These are phyloP conservation scores for Arthroderma sp. DNA, from an alignment of 2,329 filamentous ascomycete genomes.

Conservation along the genomic window DNA sequence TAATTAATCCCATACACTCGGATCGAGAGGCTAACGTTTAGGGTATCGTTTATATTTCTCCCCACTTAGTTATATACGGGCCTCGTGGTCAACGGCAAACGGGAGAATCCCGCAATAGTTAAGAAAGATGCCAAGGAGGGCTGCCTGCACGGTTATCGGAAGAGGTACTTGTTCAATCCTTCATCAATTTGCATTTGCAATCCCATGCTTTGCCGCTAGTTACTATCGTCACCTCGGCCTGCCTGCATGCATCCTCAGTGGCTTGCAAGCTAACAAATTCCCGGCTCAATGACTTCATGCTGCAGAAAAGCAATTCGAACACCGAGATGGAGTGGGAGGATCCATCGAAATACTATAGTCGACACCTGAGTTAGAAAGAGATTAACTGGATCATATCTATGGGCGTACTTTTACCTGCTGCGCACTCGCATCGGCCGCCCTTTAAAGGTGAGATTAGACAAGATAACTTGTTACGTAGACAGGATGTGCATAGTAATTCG, in stretches of 20 bases:
- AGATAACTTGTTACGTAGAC: neutral
- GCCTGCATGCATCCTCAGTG: neutral
- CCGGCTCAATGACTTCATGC: neutral
- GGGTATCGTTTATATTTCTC: neutral
- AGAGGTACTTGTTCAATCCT: neutral
- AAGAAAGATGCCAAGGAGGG: neutral
- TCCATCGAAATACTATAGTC: neutral
- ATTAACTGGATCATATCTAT: neutral
- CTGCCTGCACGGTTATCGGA: neutral
- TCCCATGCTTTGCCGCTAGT: neutral
- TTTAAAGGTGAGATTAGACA: neutral
- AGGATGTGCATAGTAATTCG: too few species aligned
- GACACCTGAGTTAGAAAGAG: neutral
- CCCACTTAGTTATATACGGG: neutral
- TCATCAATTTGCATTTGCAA: neutral
- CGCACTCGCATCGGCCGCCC: neutral
- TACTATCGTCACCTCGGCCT: neutral
- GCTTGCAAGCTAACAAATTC: too few species aligned
- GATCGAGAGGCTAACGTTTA: neutral
- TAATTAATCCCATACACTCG: neutral
- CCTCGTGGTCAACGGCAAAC: neutral
- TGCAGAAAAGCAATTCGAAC: neutral
- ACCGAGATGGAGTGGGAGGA: neutral
- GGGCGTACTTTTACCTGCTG: neutral
- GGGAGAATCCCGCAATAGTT: neutral